phyloP scores from a whole-genome alignment of 83 land plant genomes.

The Picea mariana region DNA sequence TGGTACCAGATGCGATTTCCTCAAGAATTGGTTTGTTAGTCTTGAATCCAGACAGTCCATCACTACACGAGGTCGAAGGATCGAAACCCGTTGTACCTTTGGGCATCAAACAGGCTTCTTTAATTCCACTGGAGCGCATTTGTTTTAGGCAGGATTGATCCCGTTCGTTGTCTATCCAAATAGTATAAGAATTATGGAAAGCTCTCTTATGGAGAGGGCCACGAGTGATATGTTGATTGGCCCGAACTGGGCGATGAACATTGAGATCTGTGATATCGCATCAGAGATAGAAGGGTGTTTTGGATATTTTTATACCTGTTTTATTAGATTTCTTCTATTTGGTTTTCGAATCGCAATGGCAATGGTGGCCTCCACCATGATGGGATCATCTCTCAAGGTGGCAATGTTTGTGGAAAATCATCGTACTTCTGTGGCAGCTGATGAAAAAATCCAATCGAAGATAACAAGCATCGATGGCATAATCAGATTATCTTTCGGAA shows the following conservation, averaged over 20 bases:
- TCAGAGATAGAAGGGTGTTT: no score
- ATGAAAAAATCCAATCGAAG: background rate
- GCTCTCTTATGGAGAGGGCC: conserved; percentile 43
- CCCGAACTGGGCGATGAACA: conserved; percentile 56
- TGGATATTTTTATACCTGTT: no score
- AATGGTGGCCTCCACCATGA: background rate
- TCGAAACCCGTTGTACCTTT: no score
- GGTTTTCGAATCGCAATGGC: background rate
- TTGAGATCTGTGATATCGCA: conserved; percentile 46
- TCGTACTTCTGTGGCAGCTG: background rate
- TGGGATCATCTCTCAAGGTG: background rate
- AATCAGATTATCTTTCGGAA: background rate
- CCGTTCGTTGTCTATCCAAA: no score
- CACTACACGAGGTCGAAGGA: no score
- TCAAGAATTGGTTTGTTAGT: no score
- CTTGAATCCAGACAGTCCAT: no score
- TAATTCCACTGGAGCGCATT: no score
- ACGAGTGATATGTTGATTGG: conserved; percentile 46
- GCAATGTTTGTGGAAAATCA: background rate
- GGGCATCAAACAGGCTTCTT: no score
- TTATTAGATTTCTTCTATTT: background rate
- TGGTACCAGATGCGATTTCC: no score
- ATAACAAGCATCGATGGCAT: background rate
- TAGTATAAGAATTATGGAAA: conserved; percentile 12
- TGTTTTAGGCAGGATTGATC: no score